Evolutionary conservation across 306 rosid species (phyloP).

Genomic region (Glycine soja): DNA sequence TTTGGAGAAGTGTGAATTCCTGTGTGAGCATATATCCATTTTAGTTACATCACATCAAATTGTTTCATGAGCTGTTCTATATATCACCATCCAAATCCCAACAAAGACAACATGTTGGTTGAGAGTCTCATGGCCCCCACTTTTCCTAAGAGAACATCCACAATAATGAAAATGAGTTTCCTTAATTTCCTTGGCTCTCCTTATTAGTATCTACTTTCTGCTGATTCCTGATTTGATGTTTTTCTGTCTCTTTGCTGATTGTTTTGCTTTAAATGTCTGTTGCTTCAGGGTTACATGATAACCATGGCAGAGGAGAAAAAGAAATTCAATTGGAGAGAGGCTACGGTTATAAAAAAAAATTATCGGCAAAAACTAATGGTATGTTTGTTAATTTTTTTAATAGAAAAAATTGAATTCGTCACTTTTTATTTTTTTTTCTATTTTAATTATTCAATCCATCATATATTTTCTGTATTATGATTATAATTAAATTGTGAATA

Average conservation of each 20-base stretch:
- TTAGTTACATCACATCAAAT: constrained; percentile 7
- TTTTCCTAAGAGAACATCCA: constrained; percentile 29
- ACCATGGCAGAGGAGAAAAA: neutral
- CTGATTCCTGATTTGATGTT: constrained; percentile 7
- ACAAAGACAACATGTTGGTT: constrained; percentile 43
- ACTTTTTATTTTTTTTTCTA: too few relatives aligned
- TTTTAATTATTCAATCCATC: too few relatives aligned
- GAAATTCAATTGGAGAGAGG: neutral
- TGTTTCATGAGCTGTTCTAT: neutral
- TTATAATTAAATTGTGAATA: too few relatives aligned
- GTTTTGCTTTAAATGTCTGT: constrained; percentile 22
- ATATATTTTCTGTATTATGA: too few relatives aligned
- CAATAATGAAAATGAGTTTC: constrained; percentile 26
- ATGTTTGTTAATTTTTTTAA: too few relatives aligned
- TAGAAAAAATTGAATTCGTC: too few relatives aligned
- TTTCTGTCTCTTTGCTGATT: constrained; percentile 38
- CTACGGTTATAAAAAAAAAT: too few relatives aligned
- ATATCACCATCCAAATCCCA: constrained; percentile 9
- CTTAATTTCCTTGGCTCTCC: too few relatives aligned
- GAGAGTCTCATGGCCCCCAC: neutral
- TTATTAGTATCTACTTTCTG: too few relatives aligned
- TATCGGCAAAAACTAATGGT: too few relatives aligned
- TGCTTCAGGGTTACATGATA: constrained; percentile 14
- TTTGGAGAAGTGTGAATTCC: neutral
- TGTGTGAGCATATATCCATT: constrained; percentile 4